Percentiles rank a stretch among this genome's conserved stretches.
Evolutionary conservation across 305 asterid genomes (phyloP).

Genomic region (Fraxinus floribunda): DNA sequence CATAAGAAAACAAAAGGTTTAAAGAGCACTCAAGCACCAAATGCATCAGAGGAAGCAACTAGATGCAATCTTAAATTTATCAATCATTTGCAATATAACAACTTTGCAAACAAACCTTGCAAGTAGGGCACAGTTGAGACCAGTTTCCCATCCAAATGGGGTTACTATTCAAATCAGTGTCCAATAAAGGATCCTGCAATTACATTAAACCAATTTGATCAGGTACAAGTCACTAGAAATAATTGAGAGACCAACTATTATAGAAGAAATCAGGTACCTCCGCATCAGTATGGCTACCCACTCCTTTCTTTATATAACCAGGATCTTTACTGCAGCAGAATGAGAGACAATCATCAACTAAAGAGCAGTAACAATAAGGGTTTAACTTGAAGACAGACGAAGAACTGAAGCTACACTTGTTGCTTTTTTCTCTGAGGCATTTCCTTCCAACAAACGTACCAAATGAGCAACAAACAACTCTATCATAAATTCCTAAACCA

Average conservation of each 20-base stretch:
- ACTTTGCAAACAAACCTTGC: conserved; percentile 65
- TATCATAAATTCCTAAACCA: not conserved
- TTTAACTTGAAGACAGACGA: conserved; percentile 4
- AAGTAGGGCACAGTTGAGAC: conserved; percentile 98
- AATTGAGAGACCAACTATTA: conserved; percentile 19
- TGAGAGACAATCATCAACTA: conserved; percentile 27
- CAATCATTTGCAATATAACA: not conserved
- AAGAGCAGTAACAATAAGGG: conserved; percentile 19
- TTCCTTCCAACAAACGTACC: not conserved
- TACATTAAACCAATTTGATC: conserved; percentile 18
- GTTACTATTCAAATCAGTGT: conserved; percentile 62
- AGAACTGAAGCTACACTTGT: not conserved
- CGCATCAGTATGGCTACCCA: conserved; percentile 45
- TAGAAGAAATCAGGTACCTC: conserved; percentile 49
- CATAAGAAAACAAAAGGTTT: conserved; percentile 20
- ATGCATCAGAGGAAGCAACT: conserved; percentile 20
- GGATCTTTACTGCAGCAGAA: conserved; percentile 85
- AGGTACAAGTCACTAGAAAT: conserved; percentile 15
- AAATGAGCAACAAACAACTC: not conserved
- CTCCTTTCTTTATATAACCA: conserved; percentile 58
- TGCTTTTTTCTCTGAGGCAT: not conserved
- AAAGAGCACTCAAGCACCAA: conserved; percentile 18
- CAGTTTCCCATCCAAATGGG: conserved; percentile 83
- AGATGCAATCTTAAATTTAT: conserved; percentile 18
- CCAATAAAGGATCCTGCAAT: conserved; percentile 75